Evolutionary conservation across 371 early-diverging fungal genomes (phyloP), one percentile per base, ranked within the genome.

Genomic region (Apophysomyces ossiformis): DNA sequence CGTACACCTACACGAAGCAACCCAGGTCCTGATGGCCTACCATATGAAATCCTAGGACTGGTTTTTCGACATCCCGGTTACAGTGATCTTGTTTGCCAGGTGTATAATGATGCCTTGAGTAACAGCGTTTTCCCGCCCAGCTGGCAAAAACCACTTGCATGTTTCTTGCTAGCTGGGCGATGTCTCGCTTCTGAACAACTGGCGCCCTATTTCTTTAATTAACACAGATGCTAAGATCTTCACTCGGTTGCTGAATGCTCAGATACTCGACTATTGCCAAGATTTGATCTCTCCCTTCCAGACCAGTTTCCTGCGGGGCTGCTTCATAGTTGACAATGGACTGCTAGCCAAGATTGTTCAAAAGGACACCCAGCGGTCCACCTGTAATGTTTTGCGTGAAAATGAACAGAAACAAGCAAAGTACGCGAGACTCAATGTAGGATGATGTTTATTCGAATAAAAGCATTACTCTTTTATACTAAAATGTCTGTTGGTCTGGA

Each of bases 61-160:
- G 41, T 72, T 12, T 21, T 71, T 18, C 1, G 9, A 1, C 66
- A 68, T 26, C 59, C 63, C 0, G 2, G 7, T 0, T 63, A 56
- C 18, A 37, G 37, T 1, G 32, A 45, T 47, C 38, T 75, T 5
- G 47, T 56, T 0, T 1, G 58, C 1, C 0, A 44, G 26, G 65
- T 74, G 0, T 57, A 69, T 16, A 66, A 71, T 15, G 58, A 68
- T 2, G 78, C 78, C 2, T 47, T 76, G 2, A 13, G 45, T 6
- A 13, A 54, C 4, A 3, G 64, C 37, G 9, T 1, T 36, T 12
- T 67, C 69, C 21, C 77, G 73, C 3, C 9, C 0, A 61, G 67
- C 0, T 82, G 79, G 78, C n/a, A 41, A 1, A 32, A 72, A 4
- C 75, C 72, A 6, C n/a, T n/a, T 41, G 58, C 35, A 65, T 78